These are phyloP conservation scores for Cryptomeria japonica DNA, from an alignment of 75 land plant species.

Conservation along the genomic window DNA sequence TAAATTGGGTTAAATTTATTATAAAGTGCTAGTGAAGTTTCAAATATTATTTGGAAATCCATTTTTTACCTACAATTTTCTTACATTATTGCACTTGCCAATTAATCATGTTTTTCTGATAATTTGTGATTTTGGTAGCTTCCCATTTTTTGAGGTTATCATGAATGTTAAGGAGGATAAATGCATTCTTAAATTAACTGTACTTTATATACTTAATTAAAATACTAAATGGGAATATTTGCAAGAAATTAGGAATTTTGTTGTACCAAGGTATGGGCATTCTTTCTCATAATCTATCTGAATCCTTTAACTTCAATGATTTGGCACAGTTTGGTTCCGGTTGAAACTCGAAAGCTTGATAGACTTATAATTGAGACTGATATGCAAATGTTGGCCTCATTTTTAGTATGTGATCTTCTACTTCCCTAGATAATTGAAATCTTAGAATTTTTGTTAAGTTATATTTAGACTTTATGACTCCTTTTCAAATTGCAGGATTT, in stretches of 20 bases:
- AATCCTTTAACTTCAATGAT: background rate
- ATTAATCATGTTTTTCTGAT: background rate
- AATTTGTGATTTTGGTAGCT: background rate
- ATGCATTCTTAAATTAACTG: background rate
- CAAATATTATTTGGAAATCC: background rate
- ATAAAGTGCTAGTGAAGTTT: no score
- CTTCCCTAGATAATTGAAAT: background rate
- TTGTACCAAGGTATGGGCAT: no score
- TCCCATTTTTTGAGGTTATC: background rate
- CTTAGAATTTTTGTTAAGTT: no score
- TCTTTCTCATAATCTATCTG: background rate
- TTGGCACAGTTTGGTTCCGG: background rate
- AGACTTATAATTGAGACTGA: background rate
- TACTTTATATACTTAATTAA: no score
- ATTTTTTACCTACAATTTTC: background rate
- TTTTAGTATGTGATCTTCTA: background rate
- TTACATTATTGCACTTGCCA: no score
- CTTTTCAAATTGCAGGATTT: no score
- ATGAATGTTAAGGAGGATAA: background rate
- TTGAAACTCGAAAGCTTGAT: background rate
- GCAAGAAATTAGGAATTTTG: background rate
- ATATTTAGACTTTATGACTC: no score
- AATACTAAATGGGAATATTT: background rate
- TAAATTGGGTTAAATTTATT: background rate
- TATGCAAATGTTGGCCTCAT: background rate